A percentile compares a stretch with the other conserved stretches of the same genome.
Conservation (phyloP, 495 filamentous ascomycete species). For the Penicillium bovifimosum region DNA sequence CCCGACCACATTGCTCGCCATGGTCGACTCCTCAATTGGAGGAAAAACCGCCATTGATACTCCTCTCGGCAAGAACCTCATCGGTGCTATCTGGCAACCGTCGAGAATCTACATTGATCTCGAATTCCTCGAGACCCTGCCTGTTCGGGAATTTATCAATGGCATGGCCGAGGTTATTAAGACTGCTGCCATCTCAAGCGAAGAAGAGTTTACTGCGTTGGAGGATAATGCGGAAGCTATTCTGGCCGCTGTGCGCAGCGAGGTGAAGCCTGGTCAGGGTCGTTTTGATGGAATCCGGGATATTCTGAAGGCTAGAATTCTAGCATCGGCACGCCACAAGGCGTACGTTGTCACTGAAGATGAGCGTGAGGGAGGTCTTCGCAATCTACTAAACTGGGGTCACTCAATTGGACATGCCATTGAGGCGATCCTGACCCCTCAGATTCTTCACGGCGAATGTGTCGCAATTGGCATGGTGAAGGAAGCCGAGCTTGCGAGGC, state of each 20-base stretch:
- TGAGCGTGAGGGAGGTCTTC: constrained; percentile 88
- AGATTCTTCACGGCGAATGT: constrained; percentile 91
- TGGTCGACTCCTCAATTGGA: constrained; percentile 98
- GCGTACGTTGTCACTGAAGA: constrained; percentile 89
- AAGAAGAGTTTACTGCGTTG: constrained; percentile 76
- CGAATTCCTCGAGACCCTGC: constrained; percentile 85
- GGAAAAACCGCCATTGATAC: constrained; percentile 98
- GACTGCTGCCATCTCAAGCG: constrained; percentile 94
- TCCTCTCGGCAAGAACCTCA: constrained; percentile 93
- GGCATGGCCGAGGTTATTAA: constrained; percentile 99
- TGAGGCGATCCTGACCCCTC: constrained; percentile 91
- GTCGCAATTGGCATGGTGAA: constrained; percentile 98
- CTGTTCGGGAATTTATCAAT: constrained; percentile 92
- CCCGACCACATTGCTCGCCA: constrained; percentile 87
- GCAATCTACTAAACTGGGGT: constrained; percentile 95
- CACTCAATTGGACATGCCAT: constrained; percentile 97
- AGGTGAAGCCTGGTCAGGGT: constrained; percentile 45
- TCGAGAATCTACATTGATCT: constrained; percentile 90
- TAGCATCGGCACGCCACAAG: constrained; percentile 86
- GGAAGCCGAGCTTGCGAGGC: constrained; percentile 87
- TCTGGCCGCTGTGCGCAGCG: constrained; percentile 61
- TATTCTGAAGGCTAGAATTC: constrained; percentile 77
- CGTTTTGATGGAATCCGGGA: constrained; percentile 65
- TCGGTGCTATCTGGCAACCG: constrained; percentile 96
- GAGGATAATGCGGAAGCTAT: constrained; percentile 75